Base-by-base conservation (phyloP, 2,329 filamentous ascomycete genomes). In the Mycosphaerelloides madeirae region DNA sequence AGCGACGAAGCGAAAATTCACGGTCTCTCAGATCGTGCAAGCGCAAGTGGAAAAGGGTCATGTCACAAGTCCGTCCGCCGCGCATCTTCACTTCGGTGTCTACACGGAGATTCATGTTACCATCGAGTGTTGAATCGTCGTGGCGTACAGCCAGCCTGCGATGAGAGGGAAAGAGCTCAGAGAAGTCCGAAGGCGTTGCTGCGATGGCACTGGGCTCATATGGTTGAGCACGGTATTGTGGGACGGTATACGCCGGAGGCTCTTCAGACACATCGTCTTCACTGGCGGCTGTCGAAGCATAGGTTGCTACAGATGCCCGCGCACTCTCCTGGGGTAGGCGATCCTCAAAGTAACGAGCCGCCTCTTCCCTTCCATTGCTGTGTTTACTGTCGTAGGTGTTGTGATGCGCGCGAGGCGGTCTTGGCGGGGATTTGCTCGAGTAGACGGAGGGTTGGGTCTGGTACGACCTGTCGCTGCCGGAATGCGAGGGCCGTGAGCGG, bases 101-200 rank as follows among this genome's bases (percentile, higher is more conserved):
- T 46, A 97, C 77, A 25, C 90, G 83, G 45, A 98, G 76, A 64
- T 97, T 97, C 88, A 96, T 94, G 73, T 96, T 95, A 29, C 91
- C 91, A 64, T 98, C 91, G 3, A 83, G 69, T 0, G 89, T 93
- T 38, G 87, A 81, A 67, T 96, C 88, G 63, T 97, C 93, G 63
- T 97, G 91, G 20, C 85, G 81, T 60, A 98, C 88, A 29, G 80
- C 80, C 41, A 97, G 71, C 44, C 86, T 80, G 63, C 88, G 81
- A 55, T 83, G 78, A 7, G 90, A 94, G 9, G 93, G 91, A 65
- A 96, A 98, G 41, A 95, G 78, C 42, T 83, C 77, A 19, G 82
- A 83, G 64, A 97, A 97, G 55, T 90, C 84, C 46, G 83, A 76
- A 3, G 91, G 85, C 1, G 84, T 90, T 1, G 89, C 87, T 9